These are phyloP conservation scores for Lipomyces japonicus DNA, from an alignment of 805 yeast species.

Conservation along the genomic window DNA sequence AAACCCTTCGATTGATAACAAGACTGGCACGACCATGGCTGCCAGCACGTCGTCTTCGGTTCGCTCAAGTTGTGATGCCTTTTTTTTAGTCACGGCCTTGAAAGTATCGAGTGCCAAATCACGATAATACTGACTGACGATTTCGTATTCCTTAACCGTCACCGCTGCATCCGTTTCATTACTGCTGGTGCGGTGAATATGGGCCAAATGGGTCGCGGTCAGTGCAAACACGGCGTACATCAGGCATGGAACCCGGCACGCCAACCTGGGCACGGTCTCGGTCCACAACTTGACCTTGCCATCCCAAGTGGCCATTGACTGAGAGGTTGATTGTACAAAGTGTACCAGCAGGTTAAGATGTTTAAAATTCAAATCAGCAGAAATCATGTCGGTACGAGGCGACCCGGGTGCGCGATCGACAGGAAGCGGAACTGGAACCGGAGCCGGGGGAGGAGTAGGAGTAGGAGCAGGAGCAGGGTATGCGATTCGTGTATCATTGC, in stretches of 20 bases:
- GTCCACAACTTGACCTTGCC: conserved; percentile 9
- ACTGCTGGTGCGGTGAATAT: not conserved
- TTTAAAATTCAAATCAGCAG: conserved; percentile 13
- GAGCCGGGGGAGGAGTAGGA: no score
- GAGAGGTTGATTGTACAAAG: conserved; percentile 8
- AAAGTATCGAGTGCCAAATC: conserved; percentile 12
- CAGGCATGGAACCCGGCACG: conserved; percentile 12
- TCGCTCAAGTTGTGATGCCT: conserved; percentile 2
- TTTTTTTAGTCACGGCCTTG: conserved; percentile 2
- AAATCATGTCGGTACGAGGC: not conserved
- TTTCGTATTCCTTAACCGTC: conserved; percentile 3
- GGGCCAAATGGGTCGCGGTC: conserved; percentile 8
- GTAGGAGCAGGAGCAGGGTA: no score
- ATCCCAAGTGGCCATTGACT: conserved; percentile 2
- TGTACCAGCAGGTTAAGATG: conserved; percentile 10
- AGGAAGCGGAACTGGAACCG: no score
- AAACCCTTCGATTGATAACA: conserved; percentile 16
- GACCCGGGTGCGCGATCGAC: not conserved
- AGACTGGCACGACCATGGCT: conserved; percentile 12
- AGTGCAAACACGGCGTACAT: conserved; percentile 15
- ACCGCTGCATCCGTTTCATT: not conserved
- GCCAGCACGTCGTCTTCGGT: conserved; percentile 4
- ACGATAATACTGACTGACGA: conserved; percentile 10
- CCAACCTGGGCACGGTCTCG: conserved; percentile 4
- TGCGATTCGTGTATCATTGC: no score